Base-by-base conservation (phyloP, 768 basidiomycete genomes). In the Mycena filopes region DNA sequence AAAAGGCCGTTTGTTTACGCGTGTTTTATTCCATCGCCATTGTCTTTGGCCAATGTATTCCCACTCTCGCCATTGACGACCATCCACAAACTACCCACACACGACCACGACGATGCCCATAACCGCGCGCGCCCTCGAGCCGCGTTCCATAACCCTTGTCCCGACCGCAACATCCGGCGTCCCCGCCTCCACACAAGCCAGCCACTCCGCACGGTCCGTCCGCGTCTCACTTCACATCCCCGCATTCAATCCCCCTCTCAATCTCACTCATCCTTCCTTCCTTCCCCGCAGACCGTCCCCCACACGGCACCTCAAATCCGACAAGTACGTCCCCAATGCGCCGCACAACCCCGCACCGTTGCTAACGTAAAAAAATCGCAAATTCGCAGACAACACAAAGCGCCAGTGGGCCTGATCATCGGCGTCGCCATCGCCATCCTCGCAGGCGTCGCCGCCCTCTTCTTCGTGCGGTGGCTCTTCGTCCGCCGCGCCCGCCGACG, bases 391-490 rank as follows among this genome's bases (percentile, higher is more conserved):
- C 33, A 67, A 13, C 15, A 43, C 21, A 47, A 67, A 18, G 55
- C 45, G 2, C 65, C 65, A 38, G 65, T 67, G 1, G 65, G 65
- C 23, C 41, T 62, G 29, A 67, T 67, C 49, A 48, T 60, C 38
- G 60, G 65, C 55, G 60, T 67, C 60, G 46, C 60, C 10, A 9
- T 67, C 49, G 65, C 47, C 54, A 45, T 67, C 42, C 12, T 67
- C 41, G 55, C 29, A 9, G 36, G 36, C 9, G n/a, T 51, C 21
- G 4, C 25, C 33, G 50, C 3, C 21, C 50, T 51, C 50, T 25
- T 40, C 21, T 36, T 38, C 28, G 10, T 51, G 13, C 50, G 36
- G 21, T 51, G 33, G 11, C 12, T 51, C 23, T 51, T 51, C 23
- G n/a, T 51, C 21, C 36, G 50, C 33, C 50, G 36, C 12, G 36